Conservation (phyloP, 768 basidiomycete genomes). For the Pleurotus sapidus region DNA sequence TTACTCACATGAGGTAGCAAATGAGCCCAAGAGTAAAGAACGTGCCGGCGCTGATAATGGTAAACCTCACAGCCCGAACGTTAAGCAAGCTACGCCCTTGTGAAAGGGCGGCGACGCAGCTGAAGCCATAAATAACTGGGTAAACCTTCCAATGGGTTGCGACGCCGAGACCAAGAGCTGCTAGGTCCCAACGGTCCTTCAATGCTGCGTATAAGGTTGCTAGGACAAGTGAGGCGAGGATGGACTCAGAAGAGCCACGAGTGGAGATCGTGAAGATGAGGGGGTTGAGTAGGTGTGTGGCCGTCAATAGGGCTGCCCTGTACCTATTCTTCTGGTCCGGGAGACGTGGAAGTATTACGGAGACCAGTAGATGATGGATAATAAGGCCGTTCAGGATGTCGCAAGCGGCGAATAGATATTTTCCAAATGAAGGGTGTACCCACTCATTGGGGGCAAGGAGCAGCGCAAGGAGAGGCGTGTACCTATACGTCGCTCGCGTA, state of each 20-base stretch:
- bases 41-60: slow-evolving; percentile 61
- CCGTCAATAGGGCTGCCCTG: slow-evolving; percentile 46
- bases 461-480: slow-evolving; percentile 89
- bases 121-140: slow-evolving; percentile 87
- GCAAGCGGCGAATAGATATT: slow-evolving; percentile 81
- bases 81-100: slow-evolving; percentile 30
- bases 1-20: slow-evolving; percentile 76
- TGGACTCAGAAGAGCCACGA: slow-evolving; percentile 90
- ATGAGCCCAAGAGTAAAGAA: slow-evolving; percentile 58
- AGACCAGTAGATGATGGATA: slow-evolving; percentile 60
- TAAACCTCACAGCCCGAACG: slow-evolving; percentile 58
- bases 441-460: slow-evolving; percentile 78
- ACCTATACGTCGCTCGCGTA: slow-evolving; percentile 88
- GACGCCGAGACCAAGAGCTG: slow-evolving; percentile 75
- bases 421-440: slow-evolving; percentile 86
- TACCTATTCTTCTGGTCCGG: neutral
- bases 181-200: slow-evolving; percentile 53
- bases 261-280: slow-evolving; percentile 96
- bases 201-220: slow-evolving; percentile 61
- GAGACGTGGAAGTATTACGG: slow-evolving; percentile 39
- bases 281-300: slow-evolving; percentile 87
- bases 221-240: slow-evolving; percentile 80
- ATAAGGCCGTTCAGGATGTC: slow-evolving; percentile 79
- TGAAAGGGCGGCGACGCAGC: slow-evolving; percentile 59
- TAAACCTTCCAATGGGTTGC: slow-evolving; percentile 98